Base-by-base conservation (phyloP, 2,329 filamentous ascomycete species). In the Ophiostoma ips region DNA sequence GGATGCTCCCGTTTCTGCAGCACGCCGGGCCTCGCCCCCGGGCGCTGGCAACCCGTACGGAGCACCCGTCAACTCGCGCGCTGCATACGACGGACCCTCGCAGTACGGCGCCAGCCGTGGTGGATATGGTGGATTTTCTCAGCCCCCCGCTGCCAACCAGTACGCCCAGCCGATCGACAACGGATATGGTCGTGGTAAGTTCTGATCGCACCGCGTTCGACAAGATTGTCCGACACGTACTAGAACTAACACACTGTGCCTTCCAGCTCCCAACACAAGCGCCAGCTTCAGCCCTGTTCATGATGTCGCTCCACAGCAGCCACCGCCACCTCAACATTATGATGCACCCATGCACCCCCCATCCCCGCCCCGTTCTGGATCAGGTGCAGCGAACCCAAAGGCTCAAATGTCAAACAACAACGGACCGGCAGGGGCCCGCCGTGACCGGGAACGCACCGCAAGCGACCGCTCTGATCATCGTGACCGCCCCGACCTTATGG, bases 91-190 rank as follows among this genome's bases (percentile, higher is more conserved):
- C 24, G 36, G 18, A 5, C 33, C 21, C 30, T 10, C 44, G 16
- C 31, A 35, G 18, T 38, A 40, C 36, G 12, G 35, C 49, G 30
- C 40, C 11, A 19, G 48, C 41, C 13, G 43, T 41, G 43, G 71
- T 72, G 74, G 74, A 67, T 76, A 76, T 70, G 75, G 77, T 76
- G 71, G 71, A 72, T 80, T 74, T 66, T 61, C 57, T 58, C 64
- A 61, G 58, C 59, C 60, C 52, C 28, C 53, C 2, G n/a, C 18
- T 7, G 16, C 18, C 12, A 50, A 54, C 52, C 56, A 54, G 49
- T 54, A 50, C 13, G 38, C 41, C 5, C 52, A 49, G 15, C 50
- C 55, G 2, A 50, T 57, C 3, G 55, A 57, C 34, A 41, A 51
- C 31, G 49, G 45, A 6, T 57, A 53, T 16, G 55, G 55, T 19